Percentiles rank a stretch among this genome's conserved stretches.
phyloP scores from a whole-genome alignment of 2,329 filamentous ascomycete species.

The Fusarium nisikadoi region DNA sequence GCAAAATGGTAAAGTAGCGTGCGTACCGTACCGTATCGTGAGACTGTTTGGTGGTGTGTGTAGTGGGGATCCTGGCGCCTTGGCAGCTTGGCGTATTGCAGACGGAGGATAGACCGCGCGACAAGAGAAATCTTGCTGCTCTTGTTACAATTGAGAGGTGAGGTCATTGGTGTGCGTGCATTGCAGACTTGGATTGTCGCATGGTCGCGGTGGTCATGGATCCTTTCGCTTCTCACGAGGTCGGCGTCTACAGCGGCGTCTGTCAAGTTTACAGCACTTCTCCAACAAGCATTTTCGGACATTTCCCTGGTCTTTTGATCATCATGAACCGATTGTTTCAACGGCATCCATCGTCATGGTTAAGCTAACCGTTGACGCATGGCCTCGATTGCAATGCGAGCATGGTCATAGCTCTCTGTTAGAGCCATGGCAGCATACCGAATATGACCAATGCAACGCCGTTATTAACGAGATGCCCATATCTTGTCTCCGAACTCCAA shows the following conservation, averaged over 20 bases:
- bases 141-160: constrained; percentile 33
- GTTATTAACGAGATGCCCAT: constrained; percentile 3
- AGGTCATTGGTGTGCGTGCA: constrained; percentile 41
- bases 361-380: constrained; percentile 15
- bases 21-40: constrained; percentile 7
- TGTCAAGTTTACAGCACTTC: constrained; percentile 1
- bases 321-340: constrained; percentile 19
- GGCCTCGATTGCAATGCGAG: not conserved
- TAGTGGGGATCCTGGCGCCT: constrained; percentile 38
- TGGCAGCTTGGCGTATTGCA: constrained; percentile 33
- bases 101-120: constrained; percentile 4
- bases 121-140: constrained; percentile 25
- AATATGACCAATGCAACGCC: not conserved
- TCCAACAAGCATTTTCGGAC: constrained; percentile 1
- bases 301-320: constrained; percentile 22
- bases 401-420: not conserved
- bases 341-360: constrained; percentile 16
- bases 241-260: constrained; percentile 15
- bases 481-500: constrained; percentile 7
- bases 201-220: constrained; percentile 19
- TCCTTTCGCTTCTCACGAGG: constrained; percentile 2
- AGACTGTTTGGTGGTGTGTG: constrained; percentile 39
- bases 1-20: constrained; percentile 5
- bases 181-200: constrained; percentile 21
- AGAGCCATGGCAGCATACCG: not conserved